Evolutionary conservation across 2,329 filamentous ascomycete genomes (phyloP).

Genomic region (Beauveria caledonica): DNA sequence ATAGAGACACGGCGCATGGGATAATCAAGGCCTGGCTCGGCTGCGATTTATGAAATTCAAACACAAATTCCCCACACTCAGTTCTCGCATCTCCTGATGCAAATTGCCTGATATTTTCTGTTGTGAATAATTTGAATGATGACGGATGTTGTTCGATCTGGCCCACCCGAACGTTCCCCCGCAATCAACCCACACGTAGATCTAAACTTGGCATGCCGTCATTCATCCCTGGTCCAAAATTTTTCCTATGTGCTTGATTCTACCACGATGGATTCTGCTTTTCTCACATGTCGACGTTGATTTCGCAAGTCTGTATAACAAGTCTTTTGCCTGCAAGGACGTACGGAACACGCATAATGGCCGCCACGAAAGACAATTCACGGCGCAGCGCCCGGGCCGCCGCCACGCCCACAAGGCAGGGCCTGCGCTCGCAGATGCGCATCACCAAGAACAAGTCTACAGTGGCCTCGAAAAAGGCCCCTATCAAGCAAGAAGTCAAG

Average conservation of each 20-base stretch:
- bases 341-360: neutral
- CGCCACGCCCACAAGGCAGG: neutral
- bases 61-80: no score
- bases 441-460: conserved; percentile 5
- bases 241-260: neutral
- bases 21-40: no score
- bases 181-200: neutral
- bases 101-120: no score
- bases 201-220: neutral
- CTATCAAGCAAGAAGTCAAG: neutral
- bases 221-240: neutral
- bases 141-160: neutral
- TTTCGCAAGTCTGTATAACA: neutral
- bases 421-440: conserved; percentile 10
- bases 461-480: neutral
- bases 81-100: no score
- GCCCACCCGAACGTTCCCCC: neutral
- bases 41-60: neutral
- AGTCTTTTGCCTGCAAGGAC: neutral
- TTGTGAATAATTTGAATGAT: neutral
- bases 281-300: neutral
- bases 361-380: neutral
- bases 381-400: neutral
- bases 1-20: neutral
- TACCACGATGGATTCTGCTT: neutral